These are phyloP conservation scores for Neonectria hederae DNA, from an alignment of 2,329 filamentous ascomycete genomes.

Conservation along the genomic window DNA sequence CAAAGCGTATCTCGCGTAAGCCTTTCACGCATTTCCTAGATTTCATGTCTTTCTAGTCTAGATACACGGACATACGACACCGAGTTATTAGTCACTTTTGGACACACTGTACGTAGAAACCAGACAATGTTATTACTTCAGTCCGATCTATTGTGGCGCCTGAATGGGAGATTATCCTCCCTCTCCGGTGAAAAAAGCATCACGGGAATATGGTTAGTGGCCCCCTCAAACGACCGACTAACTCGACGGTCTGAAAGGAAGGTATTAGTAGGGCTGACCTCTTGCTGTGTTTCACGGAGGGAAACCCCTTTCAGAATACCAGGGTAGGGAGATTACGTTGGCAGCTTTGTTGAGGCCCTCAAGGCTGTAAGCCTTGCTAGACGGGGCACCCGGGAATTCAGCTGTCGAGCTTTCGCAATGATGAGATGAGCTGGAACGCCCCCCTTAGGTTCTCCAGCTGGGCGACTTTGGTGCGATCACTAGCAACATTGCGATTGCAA, in stretches of 20 bases:
- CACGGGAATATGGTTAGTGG: conserved; percentile 1
- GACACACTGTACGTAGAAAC: conserved; percentile 8
- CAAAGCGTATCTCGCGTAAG: conserved; percentile 13
- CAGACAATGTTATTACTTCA: conserved; percentile 5
- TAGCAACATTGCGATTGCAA: conserved; percentile 27
- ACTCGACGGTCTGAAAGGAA: not conserved
- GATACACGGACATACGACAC: conserved; percentile 1
- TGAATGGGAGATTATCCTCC: conserved; percentile 28
- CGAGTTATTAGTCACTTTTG: not conserved
- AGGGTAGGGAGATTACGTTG: conserved; percentile 22
- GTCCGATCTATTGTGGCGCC: conserved; percentile 21
- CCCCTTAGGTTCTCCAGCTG: conserved; percentile 13
- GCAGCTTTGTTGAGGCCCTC: conserved; percentile 2
- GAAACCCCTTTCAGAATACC: conserved; percentile 14
- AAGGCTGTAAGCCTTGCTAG: not conserved
- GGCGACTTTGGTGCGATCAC: conserved; percentile 26
- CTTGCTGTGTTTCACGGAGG: conserved; percentile 11
- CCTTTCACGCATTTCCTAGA: not conserved
- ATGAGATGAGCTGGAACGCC: conserved; percentile 18
- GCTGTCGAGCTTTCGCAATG: not conserved
- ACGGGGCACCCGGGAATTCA: not conserved
- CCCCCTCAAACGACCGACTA: conserved; percentile 1
- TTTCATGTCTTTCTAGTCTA: not conserved
- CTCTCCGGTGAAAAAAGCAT: not conserved
- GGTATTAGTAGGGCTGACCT: not conserved